phyloP scores from a whole-genome alignment of 1,284 basidiomycete species.

The Bjerkandera adusta region DNA sequence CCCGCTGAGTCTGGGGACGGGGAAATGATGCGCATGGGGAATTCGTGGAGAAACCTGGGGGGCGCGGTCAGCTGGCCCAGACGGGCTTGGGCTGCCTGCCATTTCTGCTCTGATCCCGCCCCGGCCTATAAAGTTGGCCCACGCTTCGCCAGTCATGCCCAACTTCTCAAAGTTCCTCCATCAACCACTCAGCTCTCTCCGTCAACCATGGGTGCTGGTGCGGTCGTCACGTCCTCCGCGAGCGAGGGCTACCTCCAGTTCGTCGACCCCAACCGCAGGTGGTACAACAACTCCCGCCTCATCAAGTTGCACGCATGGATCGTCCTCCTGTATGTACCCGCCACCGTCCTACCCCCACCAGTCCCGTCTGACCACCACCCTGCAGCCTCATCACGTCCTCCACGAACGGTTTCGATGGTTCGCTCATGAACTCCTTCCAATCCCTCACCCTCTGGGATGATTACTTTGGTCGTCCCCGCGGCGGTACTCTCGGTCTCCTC shows the following conservation, averaged over 20 bases:
- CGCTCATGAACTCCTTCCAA: conserved; percentile 78
- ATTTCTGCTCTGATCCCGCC: neutral
- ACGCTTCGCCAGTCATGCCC: conserved; percentile 27
- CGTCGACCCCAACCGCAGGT: conserved; percentile 61
- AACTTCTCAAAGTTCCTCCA: conserved; percentile 28
- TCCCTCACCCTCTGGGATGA: conserved; percentile 57
- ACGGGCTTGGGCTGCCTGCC: conserved; percentile 6
- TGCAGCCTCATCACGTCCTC: conserved; percentile 70
- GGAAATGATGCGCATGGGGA: conserved; percentile 31
- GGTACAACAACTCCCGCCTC: conserved; percentile 73
- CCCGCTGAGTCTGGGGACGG: conserved; percentile 23
- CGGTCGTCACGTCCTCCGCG: conserved; percentile 22
- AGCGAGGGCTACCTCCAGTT: conserved; percentile 48
- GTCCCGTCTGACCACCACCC: conserved; percentile 4
- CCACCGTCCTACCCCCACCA: conserved; percentile 4
- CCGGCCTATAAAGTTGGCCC: conserved; percentile 29
- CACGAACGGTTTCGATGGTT: conserved; percentile 75
- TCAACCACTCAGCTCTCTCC: conserved; percentile 18
- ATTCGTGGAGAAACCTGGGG: conserved; percentile 28
- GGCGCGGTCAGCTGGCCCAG: conserved; percentile 20
- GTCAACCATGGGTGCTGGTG: conserved; percentile 48
- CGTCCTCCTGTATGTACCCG: conserved; percentile 50
- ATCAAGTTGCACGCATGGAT: conserved; percentile 69
- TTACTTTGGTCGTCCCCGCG: conserved; percentile 55
- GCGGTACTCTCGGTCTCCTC: conserved; percentile 62